Evolutionary conservation across 768 basidiomycete species (phyloP), one percentile per base, ranked within the genome.

Genomic region (Auricularia heimuer): DNA sequence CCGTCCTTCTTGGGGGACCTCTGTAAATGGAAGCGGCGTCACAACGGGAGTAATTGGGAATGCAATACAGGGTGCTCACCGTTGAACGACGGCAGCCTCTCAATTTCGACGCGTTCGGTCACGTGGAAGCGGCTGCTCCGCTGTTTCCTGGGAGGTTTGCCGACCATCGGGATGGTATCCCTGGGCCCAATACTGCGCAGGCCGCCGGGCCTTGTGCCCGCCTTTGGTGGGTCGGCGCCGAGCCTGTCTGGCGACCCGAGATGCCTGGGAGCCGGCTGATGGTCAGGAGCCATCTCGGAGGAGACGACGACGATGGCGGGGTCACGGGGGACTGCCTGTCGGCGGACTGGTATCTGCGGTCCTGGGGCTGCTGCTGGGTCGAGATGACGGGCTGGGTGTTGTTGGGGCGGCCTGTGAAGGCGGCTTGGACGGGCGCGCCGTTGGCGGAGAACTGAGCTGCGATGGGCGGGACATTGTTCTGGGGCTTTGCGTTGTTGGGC

Each of bases 81-180:
- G 74, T 84, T 79, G 78, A 99, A 98, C 6, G 89, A 85, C 14
- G 95, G 93, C 62, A 98, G 82, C 71, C 90, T 87, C 76, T 98
- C 93, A 66, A 99, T 93, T 69, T 98, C 96, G 44, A 97, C 92
- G 78, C 87, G 92, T 78, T 98, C 97, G 1, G 91, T 91, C 66
- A 96, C 90, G 62, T 98, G 89, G 71, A 99, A 98, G 67, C 97
- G 85, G 73, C 92, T 94, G 79, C 94, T 98, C 69, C 95, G 84
- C 77, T 99, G 97, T 76, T 98, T 99, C 71, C 96, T 86, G 33
- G 97, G 94, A 24, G 94, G 94, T 73, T 98, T 98, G 37, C 94
- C 94, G 14, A 92, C 88, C 71, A 96, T 91, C 54, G 96, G 94
- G 65, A 98, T 98, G 54, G 93, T 98, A 75, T 98, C 97, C 77